Conservation (phyloP, 1,284 basidiomycete genomes). For the Microbotryomycetes sp. region DNA sequence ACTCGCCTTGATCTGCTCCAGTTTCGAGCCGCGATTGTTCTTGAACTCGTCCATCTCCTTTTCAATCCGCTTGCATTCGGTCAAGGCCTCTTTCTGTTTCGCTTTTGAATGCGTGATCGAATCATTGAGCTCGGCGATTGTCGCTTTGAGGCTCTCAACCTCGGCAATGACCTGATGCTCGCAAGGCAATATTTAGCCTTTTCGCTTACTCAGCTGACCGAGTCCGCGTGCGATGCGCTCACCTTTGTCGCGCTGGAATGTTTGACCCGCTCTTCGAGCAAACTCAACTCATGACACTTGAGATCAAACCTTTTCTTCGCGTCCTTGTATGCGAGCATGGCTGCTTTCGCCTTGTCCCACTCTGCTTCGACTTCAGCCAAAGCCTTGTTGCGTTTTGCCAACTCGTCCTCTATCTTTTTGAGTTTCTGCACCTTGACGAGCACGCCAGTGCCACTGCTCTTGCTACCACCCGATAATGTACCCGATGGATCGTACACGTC, state of each 20-base stretch:
- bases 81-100: constrained; percentile 66
- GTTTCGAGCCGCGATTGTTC: constrained; percentile 95
- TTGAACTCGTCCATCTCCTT: constrained; percentile 98
- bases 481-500: constrained; percentile 97
- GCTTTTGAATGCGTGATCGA: constrained; percentile 61
- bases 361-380: constrained; percentile 56
- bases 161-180: constrained; percentile 63
- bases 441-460: constrained; percentile 66
- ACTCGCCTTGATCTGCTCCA: constrained; percentile 79
- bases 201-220: neutral
- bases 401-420: constrained; percentile 53
- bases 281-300: constrained; percentile 73
- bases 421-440: constrained; percentile 82
- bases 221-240: constrained; percentile 34
- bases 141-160: constrained; percentile 63
- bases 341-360: constrained; percentile 51
- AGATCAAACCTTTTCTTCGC: constrained; percentile 71
- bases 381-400: constrained; percentile 48
- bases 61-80: constrained; percentile 77
- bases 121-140: constrained; percentile 59
- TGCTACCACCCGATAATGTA: constrained; percentile 84
- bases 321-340: constrained; percentile 62
- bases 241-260: constrained; percentile 85
- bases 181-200: neutral
- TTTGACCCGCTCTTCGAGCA: constrained; percentile 77